These are phyloP conservation scores for Cucurbita maxima DNA, from an alignment of 306 rosid genomes.

Conservation along the genomic window DNA sequence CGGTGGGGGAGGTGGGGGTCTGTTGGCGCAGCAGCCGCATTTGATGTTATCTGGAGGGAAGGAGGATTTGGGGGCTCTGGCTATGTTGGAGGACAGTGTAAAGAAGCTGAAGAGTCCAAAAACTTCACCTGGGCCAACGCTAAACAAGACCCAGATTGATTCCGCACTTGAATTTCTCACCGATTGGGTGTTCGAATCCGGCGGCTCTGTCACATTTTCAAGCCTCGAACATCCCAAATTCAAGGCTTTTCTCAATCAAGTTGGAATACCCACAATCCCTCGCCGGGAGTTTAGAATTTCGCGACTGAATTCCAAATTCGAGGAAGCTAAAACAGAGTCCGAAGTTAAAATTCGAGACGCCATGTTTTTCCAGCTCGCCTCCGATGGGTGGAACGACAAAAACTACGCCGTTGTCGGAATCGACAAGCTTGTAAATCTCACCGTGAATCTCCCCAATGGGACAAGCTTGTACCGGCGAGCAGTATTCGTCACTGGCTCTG, in stretches of 20 bases:
- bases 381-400: slow-evolving; percentile 66
- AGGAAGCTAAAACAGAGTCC: slow-evolving; percentile 63
- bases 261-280: slow-evolving; percentile 51
- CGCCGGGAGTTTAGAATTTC: slow-evolving; percentile 40
- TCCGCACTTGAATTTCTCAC: slow-evolving; percentile 53
- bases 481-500: slow-evolving; percentile 50
- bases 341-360: slow-evolving; percentile 77
- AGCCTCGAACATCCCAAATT: slow-evolving; percentile 77
- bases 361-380: slow-evolving; percentile 73
- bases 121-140: slow-evolving; percentile 58
- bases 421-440: slow-evolving; percentile 52
- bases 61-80: slow-evolving; percentile 79
- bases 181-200: slow-evolving; percentile 80
- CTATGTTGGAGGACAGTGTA: slow-evolving; percentile 89
- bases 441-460: slow-evolving; percentile 82
- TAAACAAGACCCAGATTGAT: slow-evolving; percentile 50
- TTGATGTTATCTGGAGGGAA: slow-evolving; percentile 83
- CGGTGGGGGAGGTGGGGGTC: slow-evolving; percentile 7
- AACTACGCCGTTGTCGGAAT: slow-evolving; percentile 20
- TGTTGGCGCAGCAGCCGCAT: slow-evolving; percentile 29
- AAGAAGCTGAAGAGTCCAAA: slow-evolving; percentile 93
- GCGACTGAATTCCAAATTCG: slow-evolving; percentile 46
- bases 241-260: slow-evolving; percentile 63
- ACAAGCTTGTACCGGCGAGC: slow-evolving; percentile 73
- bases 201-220: slow-evolving; percentile 68